Percentiles rank a stretch among this genome's conserved stretches.
Conservation (phyloP, 768 basidiomycete species). For the Dacryopinax primogenitus region DNA sequence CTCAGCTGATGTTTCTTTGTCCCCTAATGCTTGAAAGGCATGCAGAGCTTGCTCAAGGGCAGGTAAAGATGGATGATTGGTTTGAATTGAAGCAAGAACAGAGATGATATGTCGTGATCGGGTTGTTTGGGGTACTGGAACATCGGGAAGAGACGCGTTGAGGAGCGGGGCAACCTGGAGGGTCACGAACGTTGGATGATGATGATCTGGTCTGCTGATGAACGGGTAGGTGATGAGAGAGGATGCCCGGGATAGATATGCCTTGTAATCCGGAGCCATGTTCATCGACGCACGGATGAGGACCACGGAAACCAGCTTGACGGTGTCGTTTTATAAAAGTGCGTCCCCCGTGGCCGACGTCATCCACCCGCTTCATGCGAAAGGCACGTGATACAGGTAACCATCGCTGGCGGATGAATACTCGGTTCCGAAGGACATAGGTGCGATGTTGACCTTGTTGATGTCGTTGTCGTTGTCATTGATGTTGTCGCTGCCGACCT, state of each 20-base stretch:
- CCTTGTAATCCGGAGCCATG: background rate
- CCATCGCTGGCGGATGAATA: background rate
- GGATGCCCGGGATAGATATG: background rate
- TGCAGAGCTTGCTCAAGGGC: background rate
- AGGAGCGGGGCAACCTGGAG: background rate
- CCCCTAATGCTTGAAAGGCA: background rate
- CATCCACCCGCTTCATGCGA: too few relatives aligned
- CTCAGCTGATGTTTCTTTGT: background rate
- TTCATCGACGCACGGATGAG: background rate
- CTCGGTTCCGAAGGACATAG: background rate
- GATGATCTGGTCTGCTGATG: background rate
- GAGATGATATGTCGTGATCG: background rate
- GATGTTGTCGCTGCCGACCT: background rate
- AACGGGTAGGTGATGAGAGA: conserved; percentile 5
- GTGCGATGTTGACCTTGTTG: background rate
- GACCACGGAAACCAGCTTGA: background rate
- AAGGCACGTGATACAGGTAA: too few relatives aligned
- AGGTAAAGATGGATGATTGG: background rate
- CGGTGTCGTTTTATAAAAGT: too few relatives aligned
- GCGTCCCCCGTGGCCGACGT: too few relatives aligned
- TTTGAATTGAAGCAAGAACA: background rate
- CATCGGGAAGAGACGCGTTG: background rate
- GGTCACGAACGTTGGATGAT: background rate
- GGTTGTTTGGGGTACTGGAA: background rate
- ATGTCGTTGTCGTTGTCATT: background rate